These are phyloP conservation scores for Hawksworthiomyces lignivorus DNA, from an alignment of 2,329 filamentous ascomycete species.

Conservation along the genomic window DNA sequence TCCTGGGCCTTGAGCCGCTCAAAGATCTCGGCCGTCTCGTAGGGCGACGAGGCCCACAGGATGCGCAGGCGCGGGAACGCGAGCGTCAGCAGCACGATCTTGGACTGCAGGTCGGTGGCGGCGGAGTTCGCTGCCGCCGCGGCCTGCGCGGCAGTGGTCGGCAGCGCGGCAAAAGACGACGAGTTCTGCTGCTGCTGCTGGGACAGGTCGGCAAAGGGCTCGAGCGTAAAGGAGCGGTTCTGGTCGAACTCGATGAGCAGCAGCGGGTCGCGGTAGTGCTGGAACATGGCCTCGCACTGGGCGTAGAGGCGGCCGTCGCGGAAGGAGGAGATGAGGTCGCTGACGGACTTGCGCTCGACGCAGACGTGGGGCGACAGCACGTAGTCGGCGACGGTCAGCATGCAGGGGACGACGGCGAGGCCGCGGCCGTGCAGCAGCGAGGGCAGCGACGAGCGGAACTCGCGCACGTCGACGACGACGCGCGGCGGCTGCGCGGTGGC, in stretches of 20 bases:
- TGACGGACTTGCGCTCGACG: conserved; percentile 88
- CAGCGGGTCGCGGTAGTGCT: conserved; percentile 83
- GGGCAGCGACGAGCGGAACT: conserved; percentile 88
- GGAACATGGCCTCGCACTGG: conserved; percentile 89
- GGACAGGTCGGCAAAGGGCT: conserved; percentile 63
- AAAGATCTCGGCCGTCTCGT: conserved; percentile 96
- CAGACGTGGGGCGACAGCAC: conserved; percentile 86
- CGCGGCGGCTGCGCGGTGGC: conserved; percentile 83
- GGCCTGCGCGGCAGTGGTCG: too few relatives aligned
- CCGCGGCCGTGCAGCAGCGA: conserved; percentile 83
- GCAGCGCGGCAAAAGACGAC: conserved; percentile 29
- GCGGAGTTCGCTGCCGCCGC: conserved; percentile 38
- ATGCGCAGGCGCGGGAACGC: conserved; percentile 85
- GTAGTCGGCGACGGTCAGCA: conserved; percentile 95
- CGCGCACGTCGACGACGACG: conserved; percentile 90
- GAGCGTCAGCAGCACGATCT: conserved; percentile 84
- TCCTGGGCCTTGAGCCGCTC: conserved; percentile 85
- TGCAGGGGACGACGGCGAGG: conserved; percentile 86
- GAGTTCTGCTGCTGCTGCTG: neutral
- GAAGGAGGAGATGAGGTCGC: conserved; percentile 86
- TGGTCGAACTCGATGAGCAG: conserved; percentile 97
- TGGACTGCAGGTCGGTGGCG: conserved; percentile 77
- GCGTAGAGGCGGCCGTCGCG: conserved; percentile 85
- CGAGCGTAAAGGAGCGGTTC: conserved; percentile 93
- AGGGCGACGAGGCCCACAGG: conserved; percentile 88